These are phyloP conservation scores for Scheffersomyces cryptocercus DNA, from an alignment of 1,139 yeast species.

Conservation along the genomic window DNA sequence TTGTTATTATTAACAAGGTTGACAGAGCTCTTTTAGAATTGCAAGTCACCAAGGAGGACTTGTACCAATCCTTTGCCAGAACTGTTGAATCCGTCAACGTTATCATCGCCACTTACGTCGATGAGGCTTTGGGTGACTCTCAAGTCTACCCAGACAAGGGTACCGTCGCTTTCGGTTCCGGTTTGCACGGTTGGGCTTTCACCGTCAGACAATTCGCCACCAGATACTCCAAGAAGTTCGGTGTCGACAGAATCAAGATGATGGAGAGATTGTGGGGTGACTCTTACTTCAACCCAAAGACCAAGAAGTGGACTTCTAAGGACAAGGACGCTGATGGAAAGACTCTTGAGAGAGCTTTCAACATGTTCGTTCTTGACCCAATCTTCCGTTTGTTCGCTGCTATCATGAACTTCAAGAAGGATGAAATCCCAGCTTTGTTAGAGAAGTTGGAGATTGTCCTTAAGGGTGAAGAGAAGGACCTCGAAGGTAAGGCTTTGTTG, in stretches of 20 bases:
- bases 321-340: slow-evolving; percentile 95
- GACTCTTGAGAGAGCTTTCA: slow-evolving; percentile 97
- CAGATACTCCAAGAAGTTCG: slow-evolving; percentile 98
- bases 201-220: slow-evolving; percentile 98
- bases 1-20: slow-evolving; percentile 97
- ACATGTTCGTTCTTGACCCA: slow-evolving; percentile 98
- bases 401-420: slow-evolving; percentile 69
- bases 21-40: slow-evolving; percentile 99
- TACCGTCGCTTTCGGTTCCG: slow-evolving; percentile 99
- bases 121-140: slow-evolving; percentile 87
- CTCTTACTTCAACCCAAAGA: slow-evolving; percentile 99
- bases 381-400: slow-evolving; percentile 83
- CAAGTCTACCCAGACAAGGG: slow-evolving; percentile 99
- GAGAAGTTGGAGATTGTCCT: slow-evolving; percentile 90
- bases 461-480: slow-evolving; percentile 94
- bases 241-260: slow-evolving; percentile 98
- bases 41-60: slow-evolving; percentile 98
- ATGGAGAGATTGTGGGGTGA: slow-evolving; percentile 99
- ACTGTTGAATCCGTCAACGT: slow-evolving; percentile 99
- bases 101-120: slow-evolving; percentile 93
- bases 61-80: slow-evolving; percentile 97
- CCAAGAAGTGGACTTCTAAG: slow-evolving; percentile 99
- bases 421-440: slow-evolving; percentile 84
- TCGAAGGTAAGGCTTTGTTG: slow-evolving; percentile 97
- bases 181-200: slow-evolving; percentile 99